Evolutionary conservation across 441 rosid genomes (phyloP).

Genomic region (Syzygium syzygioides): DNA sequence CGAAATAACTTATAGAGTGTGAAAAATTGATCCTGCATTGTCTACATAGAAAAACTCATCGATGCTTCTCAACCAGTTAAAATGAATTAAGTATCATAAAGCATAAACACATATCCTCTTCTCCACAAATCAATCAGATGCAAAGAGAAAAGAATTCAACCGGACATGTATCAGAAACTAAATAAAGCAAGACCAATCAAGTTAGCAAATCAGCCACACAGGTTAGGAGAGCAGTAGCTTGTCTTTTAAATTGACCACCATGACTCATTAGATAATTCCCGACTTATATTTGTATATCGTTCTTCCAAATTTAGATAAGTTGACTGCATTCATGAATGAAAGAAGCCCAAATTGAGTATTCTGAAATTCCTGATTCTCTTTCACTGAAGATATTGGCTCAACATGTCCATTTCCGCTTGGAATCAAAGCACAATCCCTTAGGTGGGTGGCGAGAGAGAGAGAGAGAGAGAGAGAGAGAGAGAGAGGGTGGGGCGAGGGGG

Average conservation of each 20-base stretch:
- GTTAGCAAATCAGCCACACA: neutral
- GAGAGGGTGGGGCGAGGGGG: neutral
- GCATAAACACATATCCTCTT: neutral
- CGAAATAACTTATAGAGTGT: neutral
- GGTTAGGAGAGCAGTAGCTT: neutral
- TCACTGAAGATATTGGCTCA: neutral
- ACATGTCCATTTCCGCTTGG: neutral
- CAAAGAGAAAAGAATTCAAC: neutral
- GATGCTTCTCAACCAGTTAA: neutral
- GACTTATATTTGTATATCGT: neutral
- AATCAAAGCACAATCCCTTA: neutral
- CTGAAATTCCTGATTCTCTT: neutral
- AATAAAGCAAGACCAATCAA: neutral
- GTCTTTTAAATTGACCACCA: neutral
- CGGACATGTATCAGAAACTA: neutral
- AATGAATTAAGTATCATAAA: neutral
- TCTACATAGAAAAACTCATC: neutral
- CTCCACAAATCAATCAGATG: neutral
- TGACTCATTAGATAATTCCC: neutral
- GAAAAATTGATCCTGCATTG: neutral
- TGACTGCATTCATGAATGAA: neutral
- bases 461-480: neutral
- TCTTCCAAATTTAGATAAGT: neutral
- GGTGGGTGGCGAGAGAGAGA: neutral
- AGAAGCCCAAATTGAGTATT: neutral